A percentile compares a stretch with the other conserved stretches of the same genome.
Conservation (phyloP, 1,139 yeast genomes). For the Blastobotrys capitulatus region DNA sequence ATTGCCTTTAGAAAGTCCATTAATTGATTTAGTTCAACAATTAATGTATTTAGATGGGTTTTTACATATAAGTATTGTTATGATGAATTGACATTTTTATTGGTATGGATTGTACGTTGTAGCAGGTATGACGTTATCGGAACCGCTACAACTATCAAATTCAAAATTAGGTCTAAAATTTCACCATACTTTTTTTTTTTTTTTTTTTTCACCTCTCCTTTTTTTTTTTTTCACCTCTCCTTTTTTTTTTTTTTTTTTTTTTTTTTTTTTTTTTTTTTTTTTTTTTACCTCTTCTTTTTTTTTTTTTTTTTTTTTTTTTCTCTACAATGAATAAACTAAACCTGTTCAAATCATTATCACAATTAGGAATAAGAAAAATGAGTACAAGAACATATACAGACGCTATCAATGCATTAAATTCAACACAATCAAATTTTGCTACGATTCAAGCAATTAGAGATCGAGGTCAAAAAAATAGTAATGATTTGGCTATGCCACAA, state of each 20-base stretch:
- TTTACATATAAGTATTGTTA: constrained; percentile 51
- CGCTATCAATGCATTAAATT: constrained; percentile 79
- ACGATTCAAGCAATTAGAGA: constrained; percentile 71
- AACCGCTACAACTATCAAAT: no score
- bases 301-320: no score
- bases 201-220: no score
- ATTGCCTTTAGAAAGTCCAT: constrained; percentile 42
- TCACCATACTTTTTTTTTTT: constrained; percentile 3
- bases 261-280: no score
- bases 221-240: no score
- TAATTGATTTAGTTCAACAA: constrained; percentile 49
- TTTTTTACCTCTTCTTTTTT: no score
- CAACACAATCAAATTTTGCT: constrained; percentile 87
- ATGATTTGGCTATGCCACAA: constrained; percentile 71
- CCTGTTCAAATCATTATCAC: no score
- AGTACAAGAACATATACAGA: constrained; percentile 23
- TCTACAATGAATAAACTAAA: no score
- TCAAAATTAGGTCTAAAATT: no score
- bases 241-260: no score
- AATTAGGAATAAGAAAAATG: constrained; percentile 1
- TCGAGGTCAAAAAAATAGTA: constrained; percentile 51
- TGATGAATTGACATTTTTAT: constrained; percentile 33
- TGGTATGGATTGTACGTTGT: no score
- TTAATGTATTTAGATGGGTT: constrained; percentile 71
- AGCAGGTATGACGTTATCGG: no score